phyloP scores from a whole-genome alignment of 2,329 filamentous ascomycete species.

The Dryadomyces quercivorus region DNA sequence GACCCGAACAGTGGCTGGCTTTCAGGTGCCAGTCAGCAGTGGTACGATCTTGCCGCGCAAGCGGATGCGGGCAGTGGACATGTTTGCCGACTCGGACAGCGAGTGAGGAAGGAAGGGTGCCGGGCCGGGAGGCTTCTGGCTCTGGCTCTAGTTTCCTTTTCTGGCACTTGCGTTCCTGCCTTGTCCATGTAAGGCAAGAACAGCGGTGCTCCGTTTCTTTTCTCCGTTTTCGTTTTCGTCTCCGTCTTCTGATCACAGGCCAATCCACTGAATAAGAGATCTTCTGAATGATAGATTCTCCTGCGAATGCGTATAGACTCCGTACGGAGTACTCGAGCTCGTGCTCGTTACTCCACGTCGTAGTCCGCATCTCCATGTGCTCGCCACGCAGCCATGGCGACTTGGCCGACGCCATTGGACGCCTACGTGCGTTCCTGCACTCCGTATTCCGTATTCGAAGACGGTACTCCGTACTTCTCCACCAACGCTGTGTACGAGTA shows the following conservation, averaged over 20 bases:
- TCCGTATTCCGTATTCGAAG: background rate
- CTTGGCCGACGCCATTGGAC: background rate
- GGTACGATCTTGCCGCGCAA: conserved; percentile 31
- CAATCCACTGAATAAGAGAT: no score
- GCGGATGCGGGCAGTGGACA: conserved; percentile 67
- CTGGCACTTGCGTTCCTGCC: no score
- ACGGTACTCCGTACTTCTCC: background rate
- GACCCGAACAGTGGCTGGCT: conserved; percentile 10
- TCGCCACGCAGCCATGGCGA: background rate
- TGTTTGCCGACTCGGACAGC: conserved; percentile 67
- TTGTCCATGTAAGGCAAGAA: no score
- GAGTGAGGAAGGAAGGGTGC: conserved; percentile 11
- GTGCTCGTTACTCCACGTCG: background rate
- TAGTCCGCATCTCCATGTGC: background rate
- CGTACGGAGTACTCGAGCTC: background rate
- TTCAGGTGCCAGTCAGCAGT: conserved; percentile 15
- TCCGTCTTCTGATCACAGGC: no score
- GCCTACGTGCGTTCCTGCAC: background rate
- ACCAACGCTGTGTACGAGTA: background rate
- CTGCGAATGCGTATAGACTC: no score
- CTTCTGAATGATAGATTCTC: no score
- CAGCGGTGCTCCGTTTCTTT: no score
- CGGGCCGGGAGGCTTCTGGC: no score
- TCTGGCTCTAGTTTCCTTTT: no score
- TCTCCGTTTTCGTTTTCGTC: no score